phyloP scores from a whole-genome alignment of 2,329 filamentous ascomycete species.

The Alternaria brassicicola region DNA sequence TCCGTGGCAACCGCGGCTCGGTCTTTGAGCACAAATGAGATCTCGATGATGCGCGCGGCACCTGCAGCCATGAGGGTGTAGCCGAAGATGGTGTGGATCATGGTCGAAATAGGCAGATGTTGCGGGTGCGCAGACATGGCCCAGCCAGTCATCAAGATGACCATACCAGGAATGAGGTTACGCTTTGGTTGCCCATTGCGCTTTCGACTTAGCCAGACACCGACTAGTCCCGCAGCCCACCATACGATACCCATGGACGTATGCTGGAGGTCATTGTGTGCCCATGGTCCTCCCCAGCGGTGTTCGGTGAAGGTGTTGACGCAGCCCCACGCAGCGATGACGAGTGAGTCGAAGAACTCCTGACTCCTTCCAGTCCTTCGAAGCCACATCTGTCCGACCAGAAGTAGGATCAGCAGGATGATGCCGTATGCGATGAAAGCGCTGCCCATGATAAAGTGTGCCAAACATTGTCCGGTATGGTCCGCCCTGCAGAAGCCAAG shows the following conservation, averaged over 20 bases:
- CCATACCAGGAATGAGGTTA: slow-evolving; percentile 90
- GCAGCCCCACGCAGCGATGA: slow-evolving; percentile 94
- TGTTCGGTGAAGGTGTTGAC: slow-evolving; percentile 99
- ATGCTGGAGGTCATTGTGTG: slow-evolving; percentile 92
- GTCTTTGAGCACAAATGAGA: slow-evolving; percentile 85
- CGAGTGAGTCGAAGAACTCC: slow-evolving; percentile 91
- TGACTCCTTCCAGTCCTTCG: slow-evolving; percentile 82
- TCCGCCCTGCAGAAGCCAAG: slow-evolving; percentile 93
- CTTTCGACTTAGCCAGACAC: slow-evolving; percentile 88
- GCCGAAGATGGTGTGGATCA: slow-evolving; percentile 87
- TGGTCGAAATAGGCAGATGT: slow-evolving; percentile 79
- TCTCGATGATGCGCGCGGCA: slow-evolving; percentile 82
- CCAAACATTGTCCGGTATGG: slow-evolving; percentile 88
- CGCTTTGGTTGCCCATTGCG: slow-evolving; percentile 84
- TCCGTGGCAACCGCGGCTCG: slow-evolving; percentile 68
- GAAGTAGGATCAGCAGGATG: slow-evolving; percentile 79
- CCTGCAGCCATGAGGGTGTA: slow-evolving; percentile 95
- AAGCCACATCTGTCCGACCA: slow-evolving; percentile 89
- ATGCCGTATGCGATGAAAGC: slow-evolving; percentile 96
- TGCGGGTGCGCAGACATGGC: slow-evolving; percentile 94
- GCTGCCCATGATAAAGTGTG: slow-evolving; percentile 98
- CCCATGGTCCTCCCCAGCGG: slow-evolving; percentile 88
- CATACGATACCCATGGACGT: slow-evolving; percentile 99
- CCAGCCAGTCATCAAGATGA: slow-evolving; percentile 92
- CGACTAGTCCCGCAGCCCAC: slow-evolving; percentile 92